phyloP scores from a whole-genome alignment of 495 filamentous ascomycete genomes.

The Echria macrotheca region DNA sequence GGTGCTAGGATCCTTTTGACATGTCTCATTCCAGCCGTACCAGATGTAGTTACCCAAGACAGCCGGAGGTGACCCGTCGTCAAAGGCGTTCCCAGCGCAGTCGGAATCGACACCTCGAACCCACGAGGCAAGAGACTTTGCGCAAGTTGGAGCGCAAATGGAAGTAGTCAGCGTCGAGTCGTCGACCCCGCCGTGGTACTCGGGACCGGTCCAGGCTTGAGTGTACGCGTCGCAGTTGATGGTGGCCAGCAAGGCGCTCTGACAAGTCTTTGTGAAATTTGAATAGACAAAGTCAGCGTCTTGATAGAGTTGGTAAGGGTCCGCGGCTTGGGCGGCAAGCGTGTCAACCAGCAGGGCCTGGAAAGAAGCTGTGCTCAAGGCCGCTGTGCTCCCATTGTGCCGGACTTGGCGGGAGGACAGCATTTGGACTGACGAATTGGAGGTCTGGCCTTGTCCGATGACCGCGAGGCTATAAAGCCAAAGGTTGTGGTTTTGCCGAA shows the following conservation, averaged over 20 bases:
- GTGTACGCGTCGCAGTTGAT: slow-evolving; percentile 4
- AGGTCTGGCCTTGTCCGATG: no score
- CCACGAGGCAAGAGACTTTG: neutral
- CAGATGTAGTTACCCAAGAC: slow-evolving; percentile 1
- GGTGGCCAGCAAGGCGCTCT: neutral
- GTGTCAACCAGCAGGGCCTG: no score
- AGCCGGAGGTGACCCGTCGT: slow-evolving; percentile 3
- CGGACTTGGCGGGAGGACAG: no score
- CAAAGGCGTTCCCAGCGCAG: neutral
- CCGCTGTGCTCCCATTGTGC: no score
- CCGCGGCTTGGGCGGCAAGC: no score
- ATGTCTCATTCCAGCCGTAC: slow-evolving; percentile 20
- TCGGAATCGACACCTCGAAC: neutral
- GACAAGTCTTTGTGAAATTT: neutral
- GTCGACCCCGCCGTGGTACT: neutral
- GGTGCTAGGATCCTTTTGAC: slow-evolving; percentile 14
- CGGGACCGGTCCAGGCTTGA: neutral
- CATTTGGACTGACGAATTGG: no score
- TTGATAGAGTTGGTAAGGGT: no score
- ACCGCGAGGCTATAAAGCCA: no score
- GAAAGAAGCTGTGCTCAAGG: no score
- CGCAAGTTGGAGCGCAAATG: neutral
- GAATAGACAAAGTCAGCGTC: no score
- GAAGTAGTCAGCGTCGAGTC: neutral
- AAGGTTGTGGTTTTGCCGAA: no score